phyloP scores from a whole-genome alignment of 1,139 yeast species.

The Saccharomyces hybrid region DNA sequence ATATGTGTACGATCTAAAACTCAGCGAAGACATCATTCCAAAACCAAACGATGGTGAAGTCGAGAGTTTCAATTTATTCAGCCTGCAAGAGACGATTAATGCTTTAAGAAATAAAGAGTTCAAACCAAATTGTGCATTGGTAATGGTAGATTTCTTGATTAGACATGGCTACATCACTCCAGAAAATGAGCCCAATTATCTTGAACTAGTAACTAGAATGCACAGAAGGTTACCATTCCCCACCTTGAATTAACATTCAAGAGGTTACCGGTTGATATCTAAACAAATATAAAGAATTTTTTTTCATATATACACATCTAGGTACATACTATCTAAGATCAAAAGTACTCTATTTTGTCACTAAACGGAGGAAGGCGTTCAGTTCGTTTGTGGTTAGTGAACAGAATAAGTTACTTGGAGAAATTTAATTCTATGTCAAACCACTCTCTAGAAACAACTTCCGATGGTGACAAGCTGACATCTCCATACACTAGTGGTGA shows the following conservation, averaged over 20 bases:
- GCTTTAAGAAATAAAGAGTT: slow-evolving; percentile 50
- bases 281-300: neutral
- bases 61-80: slow-evolving; percentile 58
- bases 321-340: neutral
- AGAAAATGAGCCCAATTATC: slow-evolving; percentile 54
- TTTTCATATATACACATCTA: neutral
- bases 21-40: slow-evolving; percentile 49
- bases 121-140: slow-evolving; percentile 83
- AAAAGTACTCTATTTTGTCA: neutral
- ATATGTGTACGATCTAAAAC: slow-evolving; percentile 61
- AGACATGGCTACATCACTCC: slow-evolving; percentile 67
- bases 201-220: slow-evolving; percentile 47
- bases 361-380: neutral
- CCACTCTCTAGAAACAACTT: slow-evolving; percentile 72
- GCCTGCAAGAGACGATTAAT: slow-evolving; percentile 46
- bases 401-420: neutral
- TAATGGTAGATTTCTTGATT: slow-evolving; percentile 72
- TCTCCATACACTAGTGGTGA: slow-evolving; percentile 86
- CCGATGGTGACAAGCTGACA: slow-evolving; percentile 50
- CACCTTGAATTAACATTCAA: slow-evolving; percentile 22
- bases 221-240: slow-evolving; percentile 76
- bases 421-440: slow-evolving; percentile 75
- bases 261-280: neutral
- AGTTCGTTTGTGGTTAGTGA: neutral
- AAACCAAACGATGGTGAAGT: slow-evolving; percentile 83